Conservation (phyloP, 75 land plant species). For the Selaginella tamariscina region DNA sequence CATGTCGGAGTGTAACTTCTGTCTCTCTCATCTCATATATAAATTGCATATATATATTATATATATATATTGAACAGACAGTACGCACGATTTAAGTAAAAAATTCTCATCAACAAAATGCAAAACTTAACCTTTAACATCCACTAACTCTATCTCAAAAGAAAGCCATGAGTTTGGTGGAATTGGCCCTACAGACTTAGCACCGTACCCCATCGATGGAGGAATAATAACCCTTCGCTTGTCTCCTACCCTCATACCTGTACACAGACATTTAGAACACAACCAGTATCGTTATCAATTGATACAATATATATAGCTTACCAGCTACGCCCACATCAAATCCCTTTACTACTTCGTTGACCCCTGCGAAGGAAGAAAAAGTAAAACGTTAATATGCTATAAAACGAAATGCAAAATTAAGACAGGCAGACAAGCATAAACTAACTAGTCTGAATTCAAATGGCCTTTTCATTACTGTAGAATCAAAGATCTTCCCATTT, state of each 20-base stretch:
- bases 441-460: slow-evolving; percentile 78
- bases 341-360: slow-evolving; percentile 86
- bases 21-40: too few species aligned
- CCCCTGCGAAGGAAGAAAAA: slow-evolving; percentile 34
- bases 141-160: slow-evolving; percentile 86
- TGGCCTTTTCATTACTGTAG: slow-evolving; percentile 53
- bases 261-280: neutral
- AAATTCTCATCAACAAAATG: neutral
- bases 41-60: too few species aligned
- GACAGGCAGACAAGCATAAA: neutral
- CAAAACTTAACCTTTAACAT: slow-evolving; percentile 21
- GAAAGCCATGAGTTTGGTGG: slow-evolving; percentile 76
- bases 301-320: slow-evolving; percentile 13
- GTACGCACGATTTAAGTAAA: neutral
- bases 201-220: slow-evolving; percentile 91
- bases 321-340: slow-evolving; percentile 95
- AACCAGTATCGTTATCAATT: neutral
- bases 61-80: too few species aligned
- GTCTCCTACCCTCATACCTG: slow-evolving; percentile 97
- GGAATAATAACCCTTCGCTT: slow-evolving; percentile 83
- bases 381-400: neutral
- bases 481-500: slow-evolving; percentile 87
- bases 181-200: slow-evolving; percentile 37
- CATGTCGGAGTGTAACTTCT: too few species aligned
- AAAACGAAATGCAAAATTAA: neutral